These are phyloP conservation scores for Yamadazyma mexicana DNA, from an alignment of 1,139 yeast species.

Conservation along the genomic window DNA sequence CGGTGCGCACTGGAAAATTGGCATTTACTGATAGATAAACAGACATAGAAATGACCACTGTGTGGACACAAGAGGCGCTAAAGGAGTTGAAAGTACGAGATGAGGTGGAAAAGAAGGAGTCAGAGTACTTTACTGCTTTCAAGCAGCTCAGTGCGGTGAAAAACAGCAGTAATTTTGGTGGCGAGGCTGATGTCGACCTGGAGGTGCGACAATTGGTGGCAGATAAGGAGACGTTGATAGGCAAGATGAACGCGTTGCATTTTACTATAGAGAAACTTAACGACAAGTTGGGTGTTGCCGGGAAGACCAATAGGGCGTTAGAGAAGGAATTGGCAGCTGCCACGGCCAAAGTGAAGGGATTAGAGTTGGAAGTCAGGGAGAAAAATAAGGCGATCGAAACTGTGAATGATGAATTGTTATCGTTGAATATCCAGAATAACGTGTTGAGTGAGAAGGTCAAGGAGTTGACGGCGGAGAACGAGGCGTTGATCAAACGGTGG, in stretches of 20 bases:
- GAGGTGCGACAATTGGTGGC: conserved; percentile 12
- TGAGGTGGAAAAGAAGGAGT: conserved; percentile 31
- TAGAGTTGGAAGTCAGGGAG: conserved; percentile 50
- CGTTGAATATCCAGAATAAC: conserved; percentile 69
- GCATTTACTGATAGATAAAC: conserved; percentile 4
- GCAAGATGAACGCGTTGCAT: conserved; percentile 25
- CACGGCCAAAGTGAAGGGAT: conserved; percentile 29
- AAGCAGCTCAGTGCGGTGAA: conserved; percentile 19
- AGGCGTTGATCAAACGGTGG: conserved; percentile 58
- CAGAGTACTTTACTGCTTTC: conserved; percentile 35
- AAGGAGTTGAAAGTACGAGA: conserved; percentile 30
- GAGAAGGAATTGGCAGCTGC: conserved; percentile 25
- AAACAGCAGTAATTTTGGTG: conserved; percentile 10
- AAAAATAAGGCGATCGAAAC: conserved; percentile 58
- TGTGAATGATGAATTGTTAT: conserved; percentile 69
- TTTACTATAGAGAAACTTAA: conserved; percentile 25
- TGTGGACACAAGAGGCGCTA: conserved; percentile 26
- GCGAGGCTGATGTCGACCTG: conserved; percentile 3
- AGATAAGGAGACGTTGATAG: conserved; percentile 19
- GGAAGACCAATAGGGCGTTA: conserved; percentile 17
- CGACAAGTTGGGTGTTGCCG: conserved; percentile 13
- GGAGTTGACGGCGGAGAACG: conserved; percentile 41
- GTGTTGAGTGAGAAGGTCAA: conserved; percentile 49
- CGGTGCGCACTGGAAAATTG: background rate
- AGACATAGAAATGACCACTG: conserved; percentile 5